phyloP scores from a whole-genome alignment of 768 basidiomycete species.

The Baorangia bicolor region DNA sequence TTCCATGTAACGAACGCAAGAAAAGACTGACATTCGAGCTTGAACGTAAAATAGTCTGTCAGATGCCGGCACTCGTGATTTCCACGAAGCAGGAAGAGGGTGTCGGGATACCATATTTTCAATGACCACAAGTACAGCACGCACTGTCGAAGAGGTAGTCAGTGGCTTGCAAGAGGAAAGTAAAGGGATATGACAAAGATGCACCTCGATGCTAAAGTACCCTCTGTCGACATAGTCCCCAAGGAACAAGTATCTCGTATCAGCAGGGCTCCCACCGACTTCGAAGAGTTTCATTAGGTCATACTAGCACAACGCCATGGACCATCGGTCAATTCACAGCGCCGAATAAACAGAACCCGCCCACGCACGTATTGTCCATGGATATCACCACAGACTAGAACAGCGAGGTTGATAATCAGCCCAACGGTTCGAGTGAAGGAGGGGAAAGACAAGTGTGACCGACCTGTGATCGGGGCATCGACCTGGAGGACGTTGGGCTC shows the following conservation, averaged over 20 bases:
- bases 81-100: constrained; percentile 92
- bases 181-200: constrained; percentile 6
- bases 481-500: constrained; percentile 93
- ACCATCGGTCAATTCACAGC: constrained; percentile 17
- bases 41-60: constrained; percentile 99
- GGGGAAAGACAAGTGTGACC: not conserved
- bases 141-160: constrained; percentile 53
- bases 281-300: constrained; percentile 96
- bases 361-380: constrained; percentile 95
- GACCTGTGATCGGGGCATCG: constrained; percentile 97
- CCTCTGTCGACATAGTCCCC: constrained; percentile 94
- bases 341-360: constrained; percentile 3
- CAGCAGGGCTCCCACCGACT: constrained; percentile 91
- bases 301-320: constrained; percentile 48
- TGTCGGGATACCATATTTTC: constrained; percentile 99
- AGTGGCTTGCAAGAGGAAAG: not conserved
- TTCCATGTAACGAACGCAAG: not conserved
- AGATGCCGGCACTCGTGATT: constrained; percentile 99
- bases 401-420: constrained; percentile 6
- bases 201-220: constrained; percentile 89
- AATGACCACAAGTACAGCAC: constrained; percentile 97
- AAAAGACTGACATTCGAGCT: constrained; percentile 81
- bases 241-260: constrained; percentile 88
- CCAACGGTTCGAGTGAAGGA: not conserved
- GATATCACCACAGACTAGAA: constrained; percentile 95